Evolutionary conservation across 306 rosid genomes (phyloP), one percentile per base, ranked within the genome.

Genomic region (Erythrophleum fordii): DNA sequence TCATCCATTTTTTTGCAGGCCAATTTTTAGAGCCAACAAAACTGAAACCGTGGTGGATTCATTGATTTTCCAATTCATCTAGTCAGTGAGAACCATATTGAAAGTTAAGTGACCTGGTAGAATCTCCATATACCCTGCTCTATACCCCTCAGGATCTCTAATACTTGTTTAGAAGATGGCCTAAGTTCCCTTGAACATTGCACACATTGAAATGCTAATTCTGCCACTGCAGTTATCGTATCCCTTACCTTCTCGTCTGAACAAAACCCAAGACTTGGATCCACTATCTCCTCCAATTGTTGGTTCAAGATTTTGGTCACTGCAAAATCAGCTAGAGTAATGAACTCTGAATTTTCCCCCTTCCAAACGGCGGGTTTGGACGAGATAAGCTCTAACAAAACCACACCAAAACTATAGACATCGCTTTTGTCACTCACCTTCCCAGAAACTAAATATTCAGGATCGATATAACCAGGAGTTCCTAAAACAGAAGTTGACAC

Each of bases 371-470:
- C 11, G 8, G 58, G 90, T 77, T 71, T 76, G 14, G 97, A 92
- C 22, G 97, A 89, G 34, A 90, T 79, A 25, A 90, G 93, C 53
- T 87, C 89, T 37, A 90, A 52, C 76, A 92, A 61, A 11, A 92
- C 89, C 72, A 92, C 97, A 0, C 97, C 97, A 3, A 88, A 89
- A 85, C 94, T 89, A 67, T 76, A 92, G 3, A 92, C 93, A 55
- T 92, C 97, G 56, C 93, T 92, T 75, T 80, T 92, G 12, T 79
- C 83, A 22, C 91, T 86, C 0, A 92, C 91, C 72, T 83, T 91
- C 42, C 87, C 81, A 49, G 89, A 84, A 51, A 79, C 69, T 13
- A 62, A 83, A 61, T 90, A 90, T 3, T 90, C 93, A 0, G 97
- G 95, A 78, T 92, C 97, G 13, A 92, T 90, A 20, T 92, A 90